Evolutionary conservation across 1,139 yeast genomes (phyloP), one percentile per base, ranked within the genome.

Genomic region (Suhomyces panamericanus): DNA sequence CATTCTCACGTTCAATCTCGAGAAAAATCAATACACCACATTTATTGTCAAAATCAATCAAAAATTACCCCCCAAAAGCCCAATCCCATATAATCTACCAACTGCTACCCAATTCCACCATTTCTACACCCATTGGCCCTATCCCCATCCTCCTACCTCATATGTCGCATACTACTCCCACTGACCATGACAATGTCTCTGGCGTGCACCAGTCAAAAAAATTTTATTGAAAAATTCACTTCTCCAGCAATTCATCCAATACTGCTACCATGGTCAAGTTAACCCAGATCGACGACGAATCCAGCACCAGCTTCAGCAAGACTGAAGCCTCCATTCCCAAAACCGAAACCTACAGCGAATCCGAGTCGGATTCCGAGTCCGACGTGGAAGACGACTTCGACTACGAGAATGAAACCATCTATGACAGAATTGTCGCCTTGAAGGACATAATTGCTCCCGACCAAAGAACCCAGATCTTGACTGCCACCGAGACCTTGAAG

Each of bases 391-490:
- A 81, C 43, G 95, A 87, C 53, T 89, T 85, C 55, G 93, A 85
- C 62, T 72, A 83, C 56, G 87, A 83, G 58, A 81, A 83, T 60
- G 99, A 93, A 74, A 85, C 97, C 38, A 57, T 95, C 32, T 70
- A 77, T 51, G 99, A 93, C 58, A 86, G 99, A 77, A 67, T 93
- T 53, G 81, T 81, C 51, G 99, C 99, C 43, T 80, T 93, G 59
- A 89, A 84, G 69, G 98, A 93, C 64, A 88, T 91, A 49, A 75
- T 93, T 49, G 89, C 97, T 36, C 98, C 98, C 55, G 79, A 80
- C 58, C 91, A 87, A 67, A 85, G 98, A 74, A 74, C 71, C 47
- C 64, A 69, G 53, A 55, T 81, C 46, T 53, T 62, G 45, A 60
- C 64, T 40, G 63, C 74, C 30, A 63, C 70, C 38, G 64, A 66